These are phyloP conservation scores for Leccinum aurantiacum DNA, from an alignment of 768 basidiomycete species.

Conservation along the genomic window DNA sequence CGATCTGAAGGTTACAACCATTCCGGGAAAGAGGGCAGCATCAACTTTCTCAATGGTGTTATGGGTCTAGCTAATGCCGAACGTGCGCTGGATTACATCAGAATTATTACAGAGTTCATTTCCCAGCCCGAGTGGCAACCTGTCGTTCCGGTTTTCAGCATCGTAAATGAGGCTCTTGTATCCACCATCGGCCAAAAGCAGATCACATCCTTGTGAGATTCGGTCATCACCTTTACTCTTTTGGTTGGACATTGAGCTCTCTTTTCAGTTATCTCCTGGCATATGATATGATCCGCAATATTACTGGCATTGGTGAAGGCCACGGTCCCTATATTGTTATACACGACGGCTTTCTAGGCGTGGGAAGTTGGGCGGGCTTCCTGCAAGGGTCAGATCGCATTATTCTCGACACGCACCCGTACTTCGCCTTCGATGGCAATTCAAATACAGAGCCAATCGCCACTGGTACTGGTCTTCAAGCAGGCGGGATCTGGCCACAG, in stretches of 20 bases:
- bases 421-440: constrained; percentile 56
- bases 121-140: constrained; percentile 69
- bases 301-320: constrained; percentile 75
- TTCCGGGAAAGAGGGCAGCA: constrained; percentile 57
- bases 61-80: constrained; percentile 90
- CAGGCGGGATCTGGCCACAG: constrained; percentile 47
- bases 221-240: background rate
- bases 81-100: constrained; percentile 72
- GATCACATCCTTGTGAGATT: constrained; percentile 60
- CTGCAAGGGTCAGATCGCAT: constrained; percentile 59
- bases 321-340: constrained; percentile 54
- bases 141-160: constrained; percentile 60
- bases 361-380: constrained; percentile 47
- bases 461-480: constrained; percentile 30
- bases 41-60: constrained; percentile 65
- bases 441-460: constrained; percentile 36
- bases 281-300: constrained; percentile 63
- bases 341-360: constrained; percentile 61
- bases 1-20: constrained; percentile 49
- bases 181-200: constrained; percentile 51
- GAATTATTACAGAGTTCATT: constrained; percentile 78
- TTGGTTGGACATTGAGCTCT: background rate
- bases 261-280: constrained; percentile 52
- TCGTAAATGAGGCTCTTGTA: constrained; percentile 62
- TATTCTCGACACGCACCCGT: constrained; percentile 67